phyloP scores from a whole-genome alignment of 257 asterid genomes.

The Capsicum rhomboideum region DNA sequence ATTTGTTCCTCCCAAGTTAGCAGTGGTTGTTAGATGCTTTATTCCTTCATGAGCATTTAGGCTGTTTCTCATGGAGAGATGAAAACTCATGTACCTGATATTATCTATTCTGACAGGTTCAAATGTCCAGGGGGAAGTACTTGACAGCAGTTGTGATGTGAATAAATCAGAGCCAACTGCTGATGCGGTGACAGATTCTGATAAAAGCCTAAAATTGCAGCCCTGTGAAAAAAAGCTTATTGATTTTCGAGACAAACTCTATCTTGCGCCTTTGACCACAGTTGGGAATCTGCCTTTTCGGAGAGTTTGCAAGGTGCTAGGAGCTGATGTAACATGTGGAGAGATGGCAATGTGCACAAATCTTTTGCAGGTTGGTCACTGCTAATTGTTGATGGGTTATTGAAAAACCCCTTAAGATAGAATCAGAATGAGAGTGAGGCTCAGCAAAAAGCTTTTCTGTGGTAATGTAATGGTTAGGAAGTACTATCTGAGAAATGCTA shows the following conservation, averaged over 20 bases:
- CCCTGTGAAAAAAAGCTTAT: constrained; percentile 81
- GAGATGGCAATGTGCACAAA: constrained; percentile 99
- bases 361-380: constrained; percentile 68
- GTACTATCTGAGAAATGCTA: neutral
- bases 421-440: neutral
- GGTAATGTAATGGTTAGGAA: neutral
- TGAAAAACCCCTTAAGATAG: neutral
- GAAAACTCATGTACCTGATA: neutral
- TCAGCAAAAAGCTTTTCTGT: neutral
- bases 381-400: neutral
- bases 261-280: constrained; percentile 94
- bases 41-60: neutral
- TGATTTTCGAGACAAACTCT: constrained; percentile 80
- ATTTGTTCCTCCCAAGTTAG: constrained; percentile 18
- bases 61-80: neutral
- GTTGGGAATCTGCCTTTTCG: constrained; percentile 93
- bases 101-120: constrained; percentile 28
- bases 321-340: constrained; percentile 97
- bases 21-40: constrained; percentile 31
- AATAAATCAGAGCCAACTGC: constrained; percentile 12
- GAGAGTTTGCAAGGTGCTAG: constrained; percentile 83
- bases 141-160: constrained; percentile 14
- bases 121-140: constrained; percentile 16
- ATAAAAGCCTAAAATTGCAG: constrained; percentile 69
- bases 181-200: constrained; percentile 37